phyloP scores from a whole-genome alignment of 2,329 filamentous ascomycete genomes.

The Aspergillus sp. region DNA sequence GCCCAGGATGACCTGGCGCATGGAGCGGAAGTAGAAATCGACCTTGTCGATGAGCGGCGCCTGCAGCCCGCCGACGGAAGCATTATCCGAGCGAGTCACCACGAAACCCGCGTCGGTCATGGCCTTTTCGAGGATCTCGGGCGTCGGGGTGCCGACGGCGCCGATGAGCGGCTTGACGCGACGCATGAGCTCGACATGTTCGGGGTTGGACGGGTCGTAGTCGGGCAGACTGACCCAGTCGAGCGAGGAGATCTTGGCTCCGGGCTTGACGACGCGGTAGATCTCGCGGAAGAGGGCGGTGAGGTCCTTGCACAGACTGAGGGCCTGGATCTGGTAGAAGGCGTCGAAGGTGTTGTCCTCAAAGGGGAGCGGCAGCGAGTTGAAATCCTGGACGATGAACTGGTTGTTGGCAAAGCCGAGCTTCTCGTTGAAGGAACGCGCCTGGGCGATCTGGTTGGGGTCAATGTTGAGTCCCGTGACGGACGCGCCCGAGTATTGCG shows the following conservation, averaged over 20 bases:
- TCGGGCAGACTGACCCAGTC: conserved; percentile 55
- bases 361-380: conserved; percentile 53
- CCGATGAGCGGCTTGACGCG: conserved; percentile 57
- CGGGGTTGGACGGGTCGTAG: conserved; percentile 48
- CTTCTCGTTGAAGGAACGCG: conserved; percentile 44
- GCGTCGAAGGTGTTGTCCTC: conserved; percentile 50
- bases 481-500: conserved; percentile 46
- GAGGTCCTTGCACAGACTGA: conserved; percentile 53
- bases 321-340: conserved; percentile 59
- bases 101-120: conserved; percentile 49
- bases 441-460: conserved; percentile 52
- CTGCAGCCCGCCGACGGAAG: conserved; percentile 52
- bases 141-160: conserved; percentile 55
- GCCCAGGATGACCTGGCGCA: conserved; percentile 50
- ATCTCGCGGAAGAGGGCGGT: conserved; percentile 49
- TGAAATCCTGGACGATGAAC: conserved; percentile 54
- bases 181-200: conserved; percentile 53
- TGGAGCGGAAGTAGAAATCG: conserved; percentile 54
- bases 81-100: conserved; percentile 51
- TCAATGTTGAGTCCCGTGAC: conserved; percentile 57
- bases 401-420: conserved; percentile 44
- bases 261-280: conserved; percentile 51
- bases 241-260: conserved; percentile 50
- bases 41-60: conserved; percentile 55
- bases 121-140: conserved; percentile 46